A percentile compares a stretch with the other conserved stretches of the same genome.
Evolutionary conservation across 2,329 filamentous ascomycete genomes (phyloP).

Genomic region (Fusarium denticulatum): DNA sequence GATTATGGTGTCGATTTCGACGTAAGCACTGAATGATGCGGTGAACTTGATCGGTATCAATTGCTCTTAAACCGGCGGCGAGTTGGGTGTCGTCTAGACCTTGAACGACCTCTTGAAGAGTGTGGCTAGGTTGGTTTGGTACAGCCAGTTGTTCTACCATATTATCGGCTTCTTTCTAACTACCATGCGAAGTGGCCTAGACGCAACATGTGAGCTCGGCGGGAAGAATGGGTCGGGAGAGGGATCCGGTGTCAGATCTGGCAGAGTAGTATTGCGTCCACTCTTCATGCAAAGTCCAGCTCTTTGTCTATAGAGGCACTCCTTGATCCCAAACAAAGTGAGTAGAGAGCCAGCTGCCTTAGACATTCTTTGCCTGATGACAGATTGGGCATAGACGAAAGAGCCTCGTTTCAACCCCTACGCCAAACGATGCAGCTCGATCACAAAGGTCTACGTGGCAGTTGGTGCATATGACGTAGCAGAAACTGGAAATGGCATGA

Average conservation of each 20-base stretch:
- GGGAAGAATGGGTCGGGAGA: accelerated
- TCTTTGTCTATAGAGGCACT: background rate
- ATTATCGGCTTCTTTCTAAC: background rate
- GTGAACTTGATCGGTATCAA: background rate
- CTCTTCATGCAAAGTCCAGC: too few species aligned
- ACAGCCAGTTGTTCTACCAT: background rate
- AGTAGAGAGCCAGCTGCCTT: accelerated
- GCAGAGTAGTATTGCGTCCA: background rate
- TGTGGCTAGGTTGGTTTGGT: background rate
- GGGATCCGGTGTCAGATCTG: accelerated
- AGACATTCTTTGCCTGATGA: background rate
- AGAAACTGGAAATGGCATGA: background rate
- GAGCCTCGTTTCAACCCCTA: background rate
- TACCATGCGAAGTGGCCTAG: accelerated
- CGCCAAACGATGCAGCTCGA: background rate
- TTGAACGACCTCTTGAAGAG: background rate
- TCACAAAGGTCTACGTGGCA: background rate
- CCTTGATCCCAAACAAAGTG: accelerated
- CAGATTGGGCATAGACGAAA: background rate
- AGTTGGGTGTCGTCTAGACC: background rate
- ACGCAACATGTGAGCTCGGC: accelerated
- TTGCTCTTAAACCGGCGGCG: background rate
- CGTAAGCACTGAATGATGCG: background rate
- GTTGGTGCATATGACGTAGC: background rate
- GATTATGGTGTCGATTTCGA: background rate